These are phyloP conservation scores for Castanea crenata DNA, from an alignment of 306 rosid species.

Conservation along the genomic window DNA sequence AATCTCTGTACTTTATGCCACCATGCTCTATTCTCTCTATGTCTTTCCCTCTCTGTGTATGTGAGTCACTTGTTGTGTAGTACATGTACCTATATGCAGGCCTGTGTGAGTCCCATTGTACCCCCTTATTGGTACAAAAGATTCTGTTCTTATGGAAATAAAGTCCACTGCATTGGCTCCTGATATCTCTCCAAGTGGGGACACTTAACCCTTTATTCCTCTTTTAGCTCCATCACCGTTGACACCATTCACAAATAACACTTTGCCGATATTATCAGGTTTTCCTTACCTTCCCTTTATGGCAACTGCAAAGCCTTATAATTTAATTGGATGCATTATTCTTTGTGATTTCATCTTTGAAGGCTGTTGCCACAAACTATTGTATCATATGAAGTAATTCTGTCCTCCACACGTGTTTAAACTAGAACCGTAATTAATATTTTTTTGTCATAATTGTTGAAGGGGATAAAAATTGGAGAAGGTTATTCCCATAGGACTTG, in stretches of 20 bases:
- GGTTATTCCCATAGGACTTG: too few species aligned
- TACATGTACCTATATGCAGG: conserved; percentile 28
- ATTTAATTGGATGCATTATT: neutral
- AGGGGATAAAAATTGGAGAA: too few species aligned
- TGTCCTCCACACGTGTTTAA: neutral
- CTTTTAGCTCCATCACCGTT: conserved; percentile 54
- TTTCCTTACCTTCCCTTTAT: conserved; percentile 18
- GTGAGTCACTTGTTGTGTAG: neutral
- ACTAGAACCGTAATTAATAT: neutral
- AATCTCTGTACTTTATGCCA: neutral
- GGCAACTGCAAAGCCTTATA: neutral
- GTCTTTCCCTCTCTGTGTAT: neutral
- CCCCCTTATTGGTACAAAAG: conserved; percentile 9
- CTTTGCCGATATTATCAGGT: conserved; percentile 51
- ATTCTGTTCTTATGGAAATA: conserved; percentile 8
- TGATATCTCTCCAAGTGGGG: conserved; percentile 30
- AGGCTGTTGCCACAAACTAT: neutral
- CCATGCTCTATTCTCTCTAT: neutral
- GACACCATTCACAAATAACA: conserved; percentile 44
- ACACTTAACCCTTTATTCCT: conserved; percentile 58
- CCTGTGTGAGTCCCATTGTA: conserved; percentile 25
- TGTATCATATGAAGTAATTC: conserved; percentile 6
- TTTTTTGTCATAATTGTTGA: too few species aligned
- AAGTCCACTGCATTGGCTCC: conserved; percentile 34
- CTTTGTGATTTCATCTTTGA: neutral